A percentile compares a stretch with the other conserved stretches of the same genome.
Evolutionary conservation across 768 basidiomycete genomes (phyloP).

Genomic region (Lactarius deliciosus): DNA sequence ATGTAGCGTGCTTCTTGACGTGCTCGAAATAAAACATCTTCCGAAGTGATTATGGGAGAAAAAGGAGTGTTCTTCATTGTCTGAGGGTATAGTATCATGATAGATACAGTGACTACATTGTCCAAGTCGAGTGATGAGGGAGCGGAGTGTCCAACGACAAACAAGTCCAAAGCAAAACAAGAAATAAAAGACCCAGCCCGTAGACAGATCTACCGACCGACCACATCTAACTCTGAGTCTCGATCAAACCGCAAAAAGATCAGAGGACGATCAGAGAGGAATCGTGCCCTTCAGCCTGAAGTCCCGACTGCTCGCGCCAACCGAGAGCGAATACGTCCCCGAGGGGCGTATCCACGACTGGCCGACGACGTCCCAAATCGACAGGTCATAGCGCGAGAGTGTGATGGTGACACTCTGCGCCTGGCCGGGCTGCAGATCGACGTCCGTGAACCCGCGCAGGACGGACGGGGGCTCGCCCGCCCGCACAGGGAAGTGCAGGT

Average conservation of each 20-base stretch:
- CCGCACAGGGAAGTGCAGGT: constrained; percentile 62
- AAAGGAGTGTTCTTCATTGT: neutral
- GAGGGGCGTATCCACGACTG: constrained; percentile 39
- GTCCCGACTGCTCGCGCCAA: constrained; percentile 33
- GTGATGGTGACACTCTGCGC: constrained; percentile 27
- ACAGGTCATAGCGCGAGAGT: constrained; percentile 31
- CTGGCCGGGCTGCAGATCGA: constrained; percentile 29
- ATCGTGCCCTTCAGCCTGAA: constrained; percentile 18
- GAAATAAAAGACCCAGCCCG: neutral
- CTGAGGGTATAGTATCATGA: neutral
- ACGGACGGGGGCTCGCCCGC: constrained; percentile 71
- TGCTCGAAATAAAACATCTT: too few species aligned
- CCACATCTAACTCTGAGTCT: neutral
- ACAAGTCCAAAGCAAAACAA: neutral
- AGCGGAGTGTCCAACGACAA: too few species aligned
- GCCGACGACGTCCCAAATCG: constrained; percentile 38
- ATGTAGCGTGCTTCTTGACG: too few species aligned
- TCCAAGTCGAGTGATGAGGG: neutral
- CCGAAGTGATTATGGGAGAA: neutral
- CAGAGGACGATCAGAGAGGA: constrained; percentile 2
- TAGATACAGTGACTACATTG: neutral
- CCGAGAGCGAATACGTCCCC: constrained; percentile 36
- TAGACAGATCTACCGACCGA: neutral
- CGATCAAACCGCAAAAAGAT: neutral
- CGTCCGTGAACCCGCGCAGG: constrained; percentile 39